Base-by-base conservation (phyloP, 2,329 filamentous ascomycete species). In the Balansia obtecta region DNA sequence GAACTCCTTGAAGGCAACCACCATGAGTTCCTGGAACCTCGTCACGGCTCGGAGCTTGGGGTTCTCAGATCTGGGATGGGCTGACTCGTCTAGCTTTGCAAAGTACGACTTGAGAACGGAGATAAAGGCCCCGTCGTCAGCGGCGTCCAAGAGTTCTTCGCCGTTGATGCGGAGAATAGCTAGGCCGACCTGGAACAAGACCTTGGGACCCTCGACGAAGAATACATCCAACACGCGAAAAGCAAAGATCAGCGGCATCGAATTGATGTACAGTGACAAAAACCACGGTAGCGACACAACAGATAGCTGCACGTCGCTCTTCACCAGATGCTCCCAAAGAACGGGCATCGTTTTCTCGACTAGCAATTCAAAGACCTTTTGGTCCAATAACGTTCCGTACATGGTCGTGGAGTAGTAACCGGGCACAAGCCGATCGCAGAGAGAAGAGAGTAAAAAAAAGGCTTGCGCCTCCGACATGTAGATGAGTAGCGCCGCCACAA, bases 271-370 rank as follows among this genome's bases (percentile, higher is more conserved):
- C 16, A 98, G 76, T 5, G 91, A 97, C 50, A 98, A 75, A 65
- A 98, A 98, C 93, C 93, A 98, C 3, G 93, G 93, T 42, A 98
- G 75, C 10, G 91, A 97, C 15, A 97, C 93, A 34, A 98, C 93
- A 0, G 93, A 97, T 18, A 98, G 79, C 66, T 98, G 94, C 20
- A 98, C 89, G 62, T 98, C 93, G 52, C 86, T 93, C 69, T 93
- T 95, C 56, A 90, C 86, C n/a, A 98, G 80, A 62, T 98, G 93
- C 20, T 97, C 91, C 90, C 93, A 98, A 15, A 98, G 77, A 52
- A 98, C 85, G 1, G 93, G 93, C 90, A 98, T 97, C 1, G 93
- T 98, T 70, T 88, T 93, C 67, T 98, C 93, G n/a, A 98, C 93
- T 4, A 98, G 75, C 2, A 87, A 94, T 69, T 98, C 93, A 60